Conservation (phyloP, 768 basidiomycete genomes). For the Lentinus brumalis region DNA sequence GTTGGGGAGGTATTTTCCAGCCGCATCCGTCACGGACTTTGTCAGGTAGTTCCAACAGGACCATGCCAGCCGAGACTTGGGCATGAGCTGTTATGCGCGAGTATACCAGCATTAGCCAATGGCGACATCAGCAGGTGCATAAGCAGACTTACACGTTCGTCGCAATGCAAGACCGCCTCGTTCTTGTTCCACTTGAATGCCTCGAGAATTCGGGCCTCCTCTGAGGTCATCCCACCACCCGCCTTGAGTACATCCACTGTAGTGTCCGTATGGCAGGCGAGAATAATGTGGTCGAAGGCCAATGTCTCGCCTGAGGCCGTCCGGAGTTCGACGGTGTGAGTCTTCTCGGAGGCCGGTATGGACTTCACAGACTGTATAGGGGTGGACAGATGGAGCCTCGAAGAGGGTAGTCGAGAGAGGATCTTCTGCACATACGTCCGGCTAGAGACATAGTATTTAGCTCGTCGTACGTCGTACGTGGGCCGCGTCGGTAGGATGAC, state of each 20-base stretch:
- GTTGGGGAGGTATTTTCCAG: constrained; percentile 45
- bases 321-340: constrained; percentile 41
- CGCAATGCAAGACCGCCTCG: constrained; percentile 67
- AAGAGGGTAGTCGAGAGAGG: constrained; percentile 50
- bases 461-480: not conserved
- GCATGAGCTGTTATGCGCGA: constrained; percentile 58
- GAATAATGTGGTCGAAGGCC: constrained; percentile 68
- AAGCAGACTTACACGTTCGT: constrained; percentile 48
- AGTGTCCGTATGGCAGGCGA: constrained; percentile 74
- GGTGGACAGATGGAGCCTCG: constrained; percentile 60
- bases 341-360: constrained; percentile 1
- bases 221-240: constrained; percentile 50
- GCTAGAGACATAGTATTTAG: constrained; percentile 34
- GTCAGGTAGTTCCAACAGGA: constrained; percentile 84
- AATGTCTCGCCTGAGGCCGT: constrained; percentile 46
- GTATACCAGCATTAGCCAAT: not conserved
- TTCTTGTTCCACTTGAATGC: constrained; percentile 70
- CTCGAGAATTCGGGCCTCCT: constrained; percentile 58
- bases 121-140: not conserved
- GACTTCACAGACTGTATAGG: constrained; percentile 46
- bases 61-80: constrained; percentile 59
- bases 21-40: constrained; percentile 39
- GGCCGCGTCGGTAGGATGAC: constrained; percentile 6
- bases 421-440: constrained; percentile 69
- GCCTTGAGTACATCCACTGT: constrained; percentile 51